Conservation (phyloP, 1,284 basidiomycete genomes). For the Austropuccinia psidii region DNA sequence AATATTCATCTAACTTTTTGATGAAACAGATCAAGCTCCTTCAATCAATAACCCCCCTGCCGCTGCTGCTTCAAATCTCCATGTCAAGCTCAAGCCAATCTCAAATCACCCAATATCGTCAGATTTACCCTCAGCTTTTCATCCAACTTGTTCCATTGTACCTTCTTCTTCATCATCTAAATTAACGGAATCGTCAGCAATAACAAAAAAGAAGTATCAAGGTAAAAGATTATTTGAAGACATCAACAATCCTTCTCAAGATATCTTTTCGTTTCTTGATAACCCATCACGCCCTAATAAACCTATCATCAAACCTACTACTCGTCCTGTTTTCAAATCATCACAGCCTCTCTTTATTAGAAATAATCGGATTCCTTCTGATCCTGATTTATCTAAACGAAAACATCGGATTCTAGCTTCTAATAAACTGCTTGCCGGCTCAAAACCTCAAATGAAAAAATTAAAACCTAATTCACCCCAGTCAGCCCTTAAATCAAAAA, state of each 20-base stretch:
- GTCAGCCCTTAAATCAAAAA: background rate
- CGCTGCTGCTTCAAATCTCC: too few relatives aligned
- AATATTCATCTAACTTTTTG: too few relatives aligned
- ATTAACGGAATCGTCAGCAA: too few relatives aligned
- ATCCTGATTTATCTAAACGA: background rate
- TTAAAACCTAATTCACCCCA: background rate
- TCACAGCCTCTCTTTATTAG: constrained; percentile 6
- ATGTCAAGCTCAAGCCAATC: too few relatives aligned
- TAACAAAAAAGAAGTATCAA: too few relatives aligned
- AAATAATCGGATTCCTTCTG: background rate
- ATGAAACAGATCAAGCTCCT: too few relatives aligned
- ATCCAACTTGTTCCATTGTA: too few relatives aligned
- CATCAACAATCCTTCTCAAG: constrained; percentile 20
- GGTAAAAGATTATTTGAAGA: constrained; percentile 24
- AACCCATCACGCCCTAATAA: background rate
- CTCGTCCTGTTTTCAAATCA: constrained; percentile 13
- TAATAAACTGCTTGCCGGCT: background rate
- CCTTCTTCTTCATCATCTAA: too few relatives aligned
- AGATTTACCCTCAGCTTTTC: too few relatives aligned
- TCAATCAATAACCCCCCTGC: too few relatives aligned
- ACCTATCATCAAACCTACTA: background rate
- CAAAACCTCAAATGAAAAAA: constrained; percentile 13
- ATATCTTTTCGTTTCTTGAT: constrained; percentile 34
- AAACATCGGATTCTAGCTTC: constrained; percentile 7
- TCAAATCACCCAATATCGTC: too few relatives aligned